These are phyloP conservation scores for Crucihimalaya himalaica DNA, from an alignment of 345 rosid species.

Conservation along the genomic window DNA sequence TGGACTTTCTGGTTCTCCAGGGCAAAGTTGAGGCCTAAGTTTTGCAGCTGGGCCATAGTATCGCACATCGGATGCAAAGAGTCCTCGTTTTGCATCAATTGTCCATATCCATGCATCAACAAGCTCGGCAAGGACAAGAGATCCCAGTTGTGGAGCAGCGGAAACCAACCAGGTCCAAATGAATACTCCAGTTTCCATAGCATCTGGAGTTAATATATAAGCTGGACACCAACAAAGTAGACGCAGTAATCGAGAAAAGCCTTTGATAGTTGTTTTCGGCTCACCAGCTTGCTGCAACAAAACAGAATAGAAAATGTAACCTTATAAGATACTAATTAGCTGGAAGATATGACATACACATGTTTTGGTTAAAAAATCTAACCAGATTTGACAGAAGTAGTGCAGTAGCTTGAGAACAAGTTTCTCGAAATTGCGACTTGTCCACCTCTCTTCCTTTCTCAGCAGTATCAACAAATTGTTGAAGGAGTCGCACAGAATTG, in stretches of 20 bases:
- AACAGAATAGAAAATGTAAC: conserved; percentile 56
- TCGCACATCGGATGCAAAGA: conserved; percentile 74
- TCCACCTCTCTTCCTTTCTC: conserved; percentile 88
- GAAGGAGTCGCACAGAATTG: conserved; percentile 84
- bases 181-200: conserved; percentile 90
- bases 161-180: conserved; percentile 97
- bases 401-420: conserved; percentile 88
- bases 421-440: conserved; percentile 70
- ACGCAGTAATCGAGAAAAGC: conserved; percentile 76
- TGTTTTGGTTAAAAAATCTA: conserved; percentile 4
- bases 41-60: conserved; percentile 79
- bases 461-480: conserved; percentile 77
- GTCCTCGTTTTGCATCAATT: conserved; percentile 82
- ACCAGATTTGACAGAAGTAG: conserved; percentile 86
- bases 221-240: conserved; percentile 99
- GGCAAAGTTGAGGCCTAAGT: conserved; percentile 80
- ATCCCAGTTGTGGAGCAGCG: conserved; percentile 83
- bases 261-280: conserved; percentile 63
- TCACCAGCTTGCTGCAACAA: conserved; percentile 52
- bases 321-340: conserved; percentile 44
- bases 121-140: conserved; percentile 85
- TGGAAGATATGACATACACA: conserved; percentile 33
- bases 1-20: conserved; percentile 76
- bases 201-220: conserved; percentile 79
- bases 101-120: conserved; percentile 99